Conservation (phyloP, 140 eudicot species). For the Senecio squalidus region DNA sequence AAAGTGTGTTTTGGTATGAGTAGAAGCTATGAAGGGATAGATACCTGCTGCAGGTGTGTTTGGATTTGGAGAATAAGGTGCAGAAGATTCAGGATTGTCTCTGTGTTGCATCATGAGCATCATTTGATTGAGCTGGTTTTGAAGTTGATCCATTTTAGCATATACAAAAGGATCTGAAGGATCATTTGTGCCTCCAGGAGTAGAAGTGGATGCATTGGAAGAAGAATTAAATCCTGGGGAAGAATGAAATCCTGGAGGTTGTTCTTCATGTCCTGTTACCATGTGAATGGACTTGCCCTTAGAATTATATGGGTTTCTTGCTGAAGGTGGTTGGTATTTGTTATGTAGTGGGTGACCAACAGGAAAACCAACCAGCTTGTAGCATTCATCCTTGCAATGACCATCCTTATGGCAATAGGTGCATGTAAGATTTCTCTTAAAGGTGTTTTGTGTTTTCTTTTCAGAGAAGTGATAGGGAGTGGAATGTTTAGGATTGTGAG, state of each 20-base stretch:
- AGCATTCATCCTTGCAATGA: not conserved
- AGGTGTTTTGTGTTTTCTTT: not conserved
- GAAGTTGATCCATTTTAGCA: not conserved
- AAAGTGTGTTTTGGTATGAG: too few relatives aligned
- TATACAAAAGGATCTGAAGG: too few relatives aligned
- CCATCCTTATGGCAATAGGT: not conserved
- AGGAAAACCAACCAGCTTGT: not conserved
- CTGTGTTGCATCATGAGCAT: not conserved
- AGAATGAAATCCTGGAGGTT: too few relatives aligned
- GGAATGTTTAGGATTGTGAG: too few relatives aligned
- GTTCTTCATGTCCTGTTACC: not conserved
- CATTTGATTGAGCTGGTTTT: not conserved
- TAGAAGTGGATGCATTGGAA: too few relatives aligned
- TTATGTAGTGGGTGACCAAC: not conserved
- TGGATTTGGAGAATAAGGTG: not conserved
- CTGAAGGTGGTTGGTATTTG: not conserved
- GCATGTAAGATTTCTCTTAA: not conserved
- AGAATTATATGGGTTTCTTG: not conserved
- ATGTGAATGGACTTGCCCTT: not conserved
- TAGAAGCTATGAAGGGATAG: too few relatives aligned
- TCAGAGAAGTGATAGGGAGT: not conserved
- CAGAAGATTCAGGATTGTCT: not conserved
- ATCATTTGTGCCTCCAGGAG: too few relatives aligned
- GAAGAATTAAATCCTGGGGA: too few relatives aligned
- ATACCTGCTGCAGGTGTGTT: not conserved